These are phyloP conservation scores for Pilobolus umbonatus DNA, from an alignment of 192 early-diverging fungal species.

Conservation along the genomic window DNA sequence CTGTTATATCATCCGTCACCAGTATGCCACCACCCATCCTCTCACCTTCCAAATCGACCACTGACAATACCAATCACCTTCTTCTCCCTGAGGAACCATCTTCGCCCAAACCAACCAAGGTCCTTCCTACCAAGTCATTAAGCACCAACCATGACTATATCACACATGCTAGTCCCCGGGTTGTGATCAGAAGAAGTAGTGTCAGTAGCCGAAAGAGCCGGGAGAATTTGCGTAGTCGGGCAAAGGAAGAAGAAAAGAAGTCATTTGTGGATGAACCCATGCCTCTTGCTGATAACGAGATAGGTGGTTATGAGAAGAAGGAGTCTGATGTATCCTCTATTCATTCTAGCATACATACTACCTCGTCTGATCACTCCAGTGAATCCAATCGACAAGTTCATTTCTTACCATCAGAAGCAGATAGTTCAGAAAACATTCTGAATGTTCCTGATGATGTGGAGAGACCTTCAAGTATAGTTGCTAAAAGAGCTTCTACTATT, in stretches of 20 bases:
- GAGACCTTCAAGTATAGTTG: slow-evolving; percentile 33
- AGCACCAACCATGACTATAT: too few species aligned
- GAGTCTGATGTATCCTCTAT: neutral
- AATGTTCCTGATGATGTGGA: slow-evolving; percentile 1
- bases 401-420: neutral
- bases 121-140: neutral
- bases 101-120: neutral
- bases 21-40: slow-evolving; percentile 14
- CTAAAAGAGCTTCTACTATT: slow-evolving; percentile 31
- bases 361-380: neutral
- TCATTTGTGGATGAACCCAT: neutral
- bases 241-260: neutral
- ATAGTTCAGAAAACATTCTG: neutral
- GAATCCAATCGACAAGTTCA: neutral
- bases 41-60: neutral
- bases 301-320: neutral
- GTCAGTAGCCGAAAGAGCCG: slow-evolving; percentile 28
- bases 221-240: slow-evolving; percentile 19
- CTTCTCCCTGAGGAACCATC: slow-evolving; percentile 2
- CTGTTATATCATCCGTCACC: slow-evolving; percentile 13
- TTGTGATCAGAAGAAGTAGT: slow-evolving; percentile 20
- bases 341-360: neutral
- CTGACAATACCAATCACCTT: neutral
- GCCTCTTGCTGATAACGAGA: neutral
- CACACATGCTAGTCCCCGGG: slow-evolving; percentile 3